A percentile compares a stretch with the other conserved stretches of the same genome.
These are phyloP conservation scores for Ascodesmis nigricans DNA, from an alignment of 495 filamentous ascomycete genomes.

Conservation along the genomic window DNA sequence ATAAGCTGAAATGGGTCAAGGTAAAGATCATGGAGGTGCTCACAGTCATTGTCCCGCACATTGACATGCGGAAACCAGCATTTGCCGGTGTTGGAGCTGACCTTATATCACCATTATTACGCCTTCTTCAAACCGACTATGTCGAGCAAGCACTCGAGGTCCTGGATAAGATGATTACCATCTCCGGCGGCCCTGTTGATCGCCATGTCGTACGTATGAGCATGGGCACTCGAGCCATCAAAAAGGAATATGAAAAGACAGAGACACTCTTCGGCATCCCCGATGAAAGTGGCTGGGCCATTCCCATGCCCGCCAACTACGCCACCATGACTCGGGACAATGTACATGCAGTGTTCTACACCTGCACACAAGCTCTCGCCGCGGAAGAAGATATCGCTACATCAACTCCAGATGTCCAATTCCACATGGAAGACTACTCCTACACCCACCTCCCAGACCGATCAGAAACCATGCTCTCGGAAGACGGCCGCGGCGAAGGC, in stretches of 20 bases:
- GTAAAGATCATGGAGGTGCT: constrained; percentile 78
- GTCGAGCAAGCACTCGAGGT: constrained; percentile 80
- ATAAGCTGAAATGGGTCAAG: constrained; percentile 71
- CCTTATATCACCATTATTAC: constrained; percentile 76
- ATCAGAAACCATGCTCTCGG: constrained; percentile 77
- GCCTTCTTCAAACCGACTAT: constrained; percentile 78
- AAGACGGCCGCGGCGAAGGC: constrained; percentile 48
- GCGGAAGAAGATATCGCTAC: constrained; percentile 38
- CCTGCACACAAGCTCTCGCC: constrained; percentile 42
- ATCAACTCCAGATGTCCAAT: constrained; percentile 69
- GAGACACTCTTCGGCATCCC: constrained; percentile 93
- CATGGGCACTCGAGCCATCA: constrained; percentile 62
- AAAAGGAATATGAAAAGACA: constrained; percentile 84
- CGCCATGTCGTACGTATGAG: constrained; percentile 78
- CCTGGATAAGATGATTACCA: constrained; percentile 80
- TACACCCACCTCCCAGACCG: constrained; percentile 55
- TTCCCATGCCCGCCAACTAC: constrained; percentile 78
- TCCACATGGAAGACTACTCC: constrained; percentile 70
- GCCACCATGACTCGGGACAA: constrained; percentile 66
- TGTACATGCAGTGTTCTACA: constrained; percentile 92
- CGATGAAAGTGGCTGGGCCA: constrained; percentile 86
- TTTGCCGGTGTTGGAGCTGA: constrained; percentile 84
- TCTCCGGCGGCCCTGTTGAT: constrained; percentile 82
- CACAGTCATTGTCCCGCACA: constrained; percentile 61
- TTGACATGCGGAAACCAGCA: constrained; percentile 82